Base-by-base conservation (phyloP, 495 filamentous ascomycete genomes). In the Massariosphaeria phaeospora region DNA sequence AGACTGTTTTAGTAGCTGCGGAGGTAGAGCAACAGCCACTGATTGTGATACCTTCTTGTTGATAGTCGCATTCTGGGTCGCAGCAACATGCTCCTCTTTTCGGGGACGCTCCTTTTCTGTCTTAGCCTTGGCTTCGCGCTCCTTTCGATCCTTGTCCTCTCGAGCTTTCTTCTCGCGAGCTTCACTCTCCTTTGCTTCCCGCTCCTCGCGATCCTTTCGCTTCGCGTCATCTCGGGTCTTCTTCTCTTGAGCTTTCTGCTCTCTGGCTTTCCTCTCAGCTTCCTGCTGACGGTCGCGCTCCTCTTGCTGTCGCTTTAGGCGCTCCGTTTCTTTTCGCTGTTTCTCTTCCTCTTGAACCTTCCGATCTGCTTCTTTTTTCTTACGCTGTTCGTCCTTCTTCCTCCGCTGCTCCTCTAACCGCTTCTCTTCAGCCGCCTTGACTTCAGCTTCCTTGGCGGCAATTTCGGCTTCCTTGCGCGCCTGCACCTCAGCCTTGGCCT, bases 281-380 rank as follows among this genome's bases (percentile, higher is more conserved):
- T 94, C 89, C 6, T 82, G 84, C 63, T 88, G 86, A 21, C 83
- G 82, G 55, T 96, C 89, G 50, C 88, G 82, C 58, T 88, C 85
- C 66, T 96, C 91, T 48, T 86, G 85, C 25, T 84, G 71, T 36
- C 85, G 82, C 57, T 82, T 81, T 59, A 85, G 82, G 64, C 84
- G 86, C 66, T 91, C 90, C 0, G 79, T 81, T 65, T 95, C 88
- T 65, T 86, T 89, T 51, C 81, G 79, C 41, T 79, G 73, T 24
- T 85, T 83, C 60, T 95, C 93, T 62, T 95, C 91, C 52, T 95
- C 88, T 62, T 86, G 85, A 24, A 85, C 86, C 70, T 87, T 94
- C 60, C 84, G 88, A 67, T 94, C 89, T n/a, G 86, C 85, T 62
- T 98, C 93, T 57, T 84, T 87, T 73, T 91, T 91, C 76, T 85